These are phyloP conservation scores for Suillus hirtellus DNA, from an alignment of 768 basidiomycete species.

Conservation along the genomic window DNA sequence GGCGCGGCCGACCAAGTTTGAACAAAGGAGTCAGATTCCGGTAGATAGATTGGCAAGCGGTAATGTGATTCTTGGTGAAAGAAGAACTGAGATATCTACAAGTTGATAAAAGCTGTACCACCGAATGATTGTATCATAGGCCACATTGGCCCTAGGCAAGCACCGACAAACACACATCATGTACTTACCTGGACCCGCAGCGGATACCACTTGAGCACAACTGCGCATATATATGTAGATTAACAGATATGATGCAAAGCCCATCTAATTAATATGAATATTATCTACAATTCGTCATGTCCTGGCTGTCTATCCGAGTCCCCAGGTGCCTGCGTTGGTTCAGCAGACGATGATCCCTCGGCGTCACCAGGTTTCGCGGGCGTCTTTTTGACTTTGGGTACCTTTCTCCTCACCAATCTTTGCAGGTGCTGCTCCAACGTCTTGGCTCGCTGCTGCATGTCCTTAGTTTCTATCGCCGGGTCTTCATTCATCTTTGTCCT, in stretches of 20 bases:
- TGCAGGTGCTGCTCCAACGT: constrained; percentile 74
- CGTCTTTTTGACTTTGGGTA: constrained; percentile 61
- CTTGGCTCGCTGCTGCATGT: constrained; percentile 85
- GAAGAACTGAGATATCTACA: constrained; percentile 4
- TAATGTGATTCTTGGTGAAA: not conserved
- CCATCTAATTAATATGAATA: constrained; percentile 16
- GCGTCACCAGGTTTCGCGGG: constrained; percentile 29
- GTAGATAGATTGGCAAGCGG: not conserved
- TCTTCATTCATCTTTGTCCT: constrained; percentile 70
- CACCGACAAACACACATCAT: constrained; percentile 26
- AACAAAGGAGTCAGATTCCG: not conserved
- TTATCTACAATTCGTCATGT: constrained; percentile 33
- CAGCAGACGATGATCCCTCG: constrained; percentile 18
- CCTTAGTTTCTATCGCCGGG: constrained; percentile 81
- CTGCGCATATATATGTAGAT: not conserved
- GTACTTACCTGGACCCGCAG: not conserved
- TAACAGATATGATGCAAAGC: constrained; percentile 3
- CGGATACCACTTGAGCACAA: not conserved
- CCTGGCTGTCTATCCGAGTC: constrained; percentile 19
- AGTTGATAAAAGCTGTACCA: constrained; percentile 6
- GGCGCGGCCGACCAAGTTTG: constrained; percentile 1
- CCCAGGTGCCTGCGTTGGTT: constrained; percentile 17
- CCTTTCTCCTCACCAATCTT: constrained; percentile 66
- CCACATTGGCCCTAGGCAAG: constrained; percentile 15
- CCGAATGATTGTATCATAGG: not conserved